Evolutionary conservation across 257 asterid genomes (phyloP), one percentile per base, ranked within the genome.

Genomic region (Euphrasia confusa): DNA sequence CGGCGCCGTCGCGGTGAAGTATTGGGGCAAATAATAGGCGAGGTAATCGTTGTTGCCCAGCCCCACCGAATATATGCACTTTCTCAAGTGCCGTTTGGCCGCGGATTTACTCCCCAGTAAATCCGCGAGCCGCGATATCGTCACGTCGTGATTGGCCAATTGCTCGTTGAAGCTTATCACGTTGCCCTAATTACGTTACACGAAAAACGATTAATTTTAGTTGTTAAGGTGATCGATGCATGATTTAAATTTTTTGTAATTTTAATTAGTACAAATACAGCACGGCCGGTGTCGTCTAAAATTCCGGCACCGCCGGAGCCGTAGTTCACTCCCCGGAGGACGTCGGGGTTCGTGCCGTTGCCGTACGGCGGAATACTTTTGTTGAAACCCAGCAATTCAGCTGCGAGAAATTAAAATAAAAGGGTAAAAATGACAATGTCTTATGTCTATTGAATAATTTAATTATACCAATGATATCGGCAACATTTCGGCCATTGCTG

Each of bases 21-120:
- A 62, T 28, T 71, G 44, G n/a, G 79, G 81, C 10, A 76, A 32
- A 44, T 73, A 79, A 35, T 67, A 73, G 40, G 14, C 47, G 6
- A 76, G 72, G 58, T 70, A 79, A n/a, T 79, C 84, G 68, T 79
- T 76, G 61, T 55, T 76, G 24, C 84, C 84, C 39, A 77, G 47
- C 64, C 66, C 74, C 0, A 76, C 70, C 0, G 17, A 45, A 50
- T 79, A 79, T 13, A 79, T 15, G 58, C 84, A 79, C 58, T 15
- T 50, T 27, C 56, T 15, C 10, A 50, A 8, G 11, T 17, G 56
- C 56, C 8, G 28, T 17, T 50, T 17, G 56, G 56, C 56, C 2
- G 56, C 56, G 3, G 27, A 10, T 2, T 14, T 50, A 7, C 56
- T 7, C 26, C 56, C 56, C 7, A 50, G 7, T 7, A 50, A 50